Base-by-base conservation (phyloP, 345 rosid genomes). In the Pelargonium nanum region DNA sequence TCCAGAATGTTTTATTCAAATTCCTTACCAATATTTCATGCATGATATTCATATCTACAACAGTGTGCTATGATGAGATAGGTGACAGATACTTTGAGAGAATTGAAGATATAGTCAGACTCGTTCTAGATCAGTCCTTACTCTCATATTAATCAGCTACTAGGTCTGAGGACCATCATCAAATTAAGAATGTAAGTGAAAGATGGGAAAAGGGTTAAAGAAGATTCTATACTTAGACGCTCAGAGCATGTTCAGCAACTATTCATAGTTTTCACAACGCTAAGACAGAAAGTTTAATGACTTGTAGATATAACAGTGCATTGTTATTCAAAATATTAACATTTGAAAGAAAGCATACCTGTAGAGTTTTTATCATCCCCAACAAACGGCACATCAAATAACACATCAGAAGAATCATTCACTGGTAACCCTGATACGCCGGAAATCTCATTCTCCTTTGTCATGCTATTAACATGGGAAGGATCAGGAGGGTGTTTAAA, bases 371-470 rank as follows among this genome's bases (percentile, higher is more conserved):
- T 88, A 34, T 71, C 89, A 28, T 81, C 96, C 63, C 80, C 86
- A 59, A 78, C 68, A 61, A 86, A 77, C n/a, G 97, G 97, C 74
- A 88, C 93, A 63, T 94, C 93, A 58, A 82, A 85, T 72, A 88
- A 78, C 64, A 53, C 71, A 30, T 83, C 80, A 56, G 79, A 75
- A 59, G 80, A 75, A 62, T 53, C 87, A 73, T 82, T 80, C 71
- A 80, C 88, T 3, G 72, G 74, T 13, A 72, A 64, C 68, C 70
- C 85, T 5, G 77, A 60, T 63, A 73, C 10, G 58, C 74, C 63
- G 58, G 85, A 77, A 54, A 66, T 77, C 28, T 79, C 95, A 63
- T 78, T 80, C 66, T 83, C 86, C 71, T 84, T 78, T 34, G 62
- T 76, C 66, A 82, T 80, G 80, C 74, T 56, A 70, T 78, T 71